Base-by-base conservation (phyloP, 768 basidiomycete species). In the Mycena rebaudengoi region DNA sequence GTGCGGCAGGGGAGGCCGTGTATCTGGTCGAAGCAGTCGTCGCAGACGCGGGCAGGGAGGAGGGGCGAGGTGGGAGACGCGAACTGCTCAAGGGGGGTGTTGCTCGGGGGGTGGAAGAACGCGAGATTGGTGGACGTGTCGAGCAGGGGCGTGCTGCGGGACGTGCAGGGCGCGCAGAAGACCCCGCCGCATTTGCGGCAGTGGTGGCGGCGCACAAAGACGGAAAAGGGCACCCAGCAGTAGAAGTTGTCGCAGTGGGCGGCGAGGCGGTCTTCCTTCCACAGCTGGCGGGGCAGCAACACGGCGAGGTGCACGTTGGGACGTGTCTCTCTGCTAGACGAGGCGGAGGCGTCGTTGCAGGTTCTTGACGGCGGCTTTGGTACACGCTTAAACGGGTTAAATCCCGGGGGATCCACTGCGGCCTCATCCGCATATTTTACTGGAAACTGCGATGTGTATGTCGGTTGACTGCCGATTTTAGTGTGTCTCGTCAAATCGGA, bases 151-250 rank as follows among this genome's bases (percentile, higher is more conserved):
- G 89, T 91, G 8, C 35, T 10, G 35, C 35, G 84, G 7, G 83
- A 77, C 1, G 88, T 84, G 73, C 92, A 94, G 7, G 82, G 74
- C 48, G 75, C 74, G 76, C 92, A 94, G 73, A 88, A 93, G 29
- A 94, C 79, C 65, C 91, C 91, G 50, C 92, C 92, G 67, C 92
- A 94, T 73, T 93, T 94, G 74, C 92, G 86, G 76, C 92, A 94
- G 64, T 94, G 92, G 72, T 94, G 92, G 78, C 87, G 86, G 65
- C 92, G 90, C 66, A 91, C 89, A 43, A 89, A 83, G 62, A 94
- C 73, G 62, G 86, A 84, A 74, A 94, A 94, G 51, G 74, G 75
- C 65, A 83, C 79, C 57, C 82, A 82, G 77, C 92, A 94, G 70
- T 85, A 84, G 65, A 91, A 89, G 72, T 86, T 91, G 78, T 94